Base-by-base conservation (phyloP, 2,329 filamentous ascomycete genomes). In the Talaromyces verruculosus region DNA sequence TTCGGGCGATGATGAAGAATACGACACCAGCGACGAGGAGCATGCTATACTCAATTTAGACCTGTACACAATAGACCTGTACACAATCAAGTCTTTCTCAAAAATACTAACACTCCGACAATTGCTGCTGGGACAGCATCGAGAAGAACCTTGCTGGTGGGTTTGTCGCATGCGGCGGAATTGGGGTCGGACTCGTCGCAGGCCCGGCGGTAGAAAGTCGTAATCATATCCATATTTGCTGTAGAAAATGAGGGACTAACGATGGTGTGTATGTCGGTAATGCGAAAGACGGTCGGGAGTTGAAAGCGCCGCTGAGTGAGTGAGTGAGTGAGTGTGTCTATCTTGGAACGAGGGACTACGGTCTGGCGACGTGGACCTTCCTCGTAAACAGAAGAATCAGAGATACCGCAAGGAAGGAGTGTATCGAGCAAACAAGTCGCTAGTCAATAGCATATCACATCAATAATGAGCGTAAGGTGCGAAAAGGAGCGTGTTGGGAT, bases 61-160 rank as follows among this genome's bases (percentile, higher is more conserved):
- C 13, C 10, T 37, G 13, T 17, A 15, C 8, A 37, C 53, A 37
- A 37, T 57, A 57, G 53, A 57, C 13, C 10, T 37, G 13, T 17
- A 15, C 8, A 37, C 53, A 37, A 37, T 57, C 33, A 39, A 15
- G 3, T 13, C 28, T 35, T 37, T n/a, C 30, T 25, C 51, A 49
- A 33, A 10, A 37, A 62, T 35, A 53, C 58, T 65, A 43, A 64
- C 62, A 65, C 41, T 60, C 61, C 65, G 11, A 65, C 49, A 3
- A 68, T 58, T 5, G 30, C 65, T 8, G 67, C 63, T 30, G 67
- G 67, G 0, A 68, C 65, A 17, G 47, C 67, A 55, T 67, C 58
- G 19, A 64, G 60, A 25, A 68, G 43, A 17, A 63, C 19, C 7
- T 65, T 49, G 53, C 61, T 67, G 39, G 61, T 63, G 19, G 67